Percentiles rank a stretch among this genome's conserved stretches.
These are phyloP conservation scores for Sarocladiaceae sp. DNA, from an alignment of 2,329 filamentous ascomycete genomes.

Conservation along the genomic window DNA sequence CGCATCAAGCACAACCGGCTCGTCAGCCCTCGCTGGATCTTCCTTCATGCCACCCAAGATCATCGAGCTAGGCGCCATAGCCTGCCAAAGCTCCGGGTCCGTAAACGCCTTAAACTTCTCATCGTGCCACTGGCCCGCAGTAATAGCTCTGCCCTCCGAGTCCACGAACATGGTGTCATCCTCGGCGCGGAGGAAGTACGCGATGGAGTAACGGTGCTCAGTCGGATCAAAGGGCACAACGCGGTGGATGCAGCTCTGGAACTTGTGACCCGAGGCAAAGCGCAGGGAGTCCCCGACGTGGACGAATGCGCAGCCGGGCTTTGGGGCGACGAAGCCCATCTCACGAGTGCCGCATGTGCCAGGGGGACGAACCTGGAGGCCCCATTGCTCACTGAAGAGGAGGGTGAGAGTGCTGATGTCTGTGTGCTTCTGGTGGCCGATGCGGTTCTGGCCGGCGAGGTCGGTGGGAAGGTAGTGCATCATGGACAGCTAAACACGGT, in stretches of 20 bases:
- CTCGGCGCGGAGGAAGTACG: constrained; percentile 55
- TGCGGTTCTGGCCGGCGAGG: not conserved
- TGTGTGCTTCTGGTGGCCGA: constrained; percentile 56
- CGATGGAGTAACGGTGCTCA: constrained; percentile 55
- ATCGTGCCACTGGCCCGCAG: too few species aligned
- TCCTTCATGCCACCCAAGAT: too few species aligned
- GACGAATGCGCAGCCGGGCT: constrained; percentile 48
- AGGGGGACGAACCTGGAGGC: constrained; percentile 51
- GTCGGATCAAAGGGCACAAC: constrained; percentile 32
- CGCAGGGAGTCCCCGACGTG: constrained; percentile 57
- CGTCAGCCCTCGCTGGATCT: too few species aligned
- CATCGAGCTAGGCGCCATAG: too few species aligned
- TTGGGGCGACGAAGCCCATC: constrained; percentile 21
- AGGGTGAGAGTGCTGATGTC: constrained; percentile 52
- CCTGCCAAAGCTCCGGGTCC: too few species aligned
- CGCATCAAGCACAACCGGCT: too few species aligned
- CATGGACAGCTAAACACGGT: too few species aligned
- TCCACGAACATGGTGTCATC: constrained; percentile 53
- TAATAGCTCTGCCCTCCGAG: constrained; percentile 48
- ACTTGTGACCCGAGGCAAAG: constrained; percentile 47
- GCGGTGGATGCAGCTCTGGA: constrained; percentile 54
- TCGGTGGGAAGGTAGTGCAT: not conserved
- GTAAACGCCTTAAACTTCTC: too few species aligned
- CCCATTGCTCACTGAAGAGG: constrained; percentile 53
- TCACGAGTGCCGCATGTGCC: constrained; percentile 17